Conservation (phyloP, 768 basidiomycete species). For the Cystofilobasidium capitatum region DNA sequence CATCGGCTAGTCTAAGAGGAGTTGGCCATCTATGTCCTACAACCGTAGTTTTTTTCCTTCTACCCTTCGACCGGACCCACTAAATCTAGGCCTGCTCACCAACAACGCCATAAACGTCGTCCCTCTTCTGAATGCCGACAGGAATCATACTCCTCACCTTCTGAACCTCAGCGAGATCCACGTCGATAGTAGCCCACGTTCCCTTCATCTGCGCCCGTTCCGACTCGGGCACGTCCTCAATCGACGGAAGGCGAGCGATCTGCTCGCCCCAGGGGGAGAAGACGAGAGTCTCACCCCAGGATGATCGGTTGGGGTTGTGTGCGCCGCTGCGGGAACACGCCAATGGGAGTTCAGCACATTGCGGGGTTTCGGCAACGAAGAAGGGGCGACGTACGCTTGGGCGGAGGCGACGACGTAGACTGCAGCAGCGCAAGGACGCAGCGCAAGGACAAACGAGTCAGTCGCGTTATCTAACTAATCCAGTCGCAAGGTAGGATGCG, state of each 20-base stretch:
- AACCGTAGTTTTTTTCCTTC: background rate
- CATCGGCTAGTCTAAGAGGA: too few species aligned
- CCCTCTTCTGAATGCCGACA: constrained; percentile 33
- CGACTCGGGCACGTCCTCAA: constrained; percentile 32
- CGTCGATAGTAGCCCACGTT: constrained; percentile 32
- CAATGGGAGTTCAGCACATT: background rate
- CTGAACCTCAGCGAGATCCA: constrained; percentile 30
- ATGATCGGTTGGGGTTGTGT: constrained; percentile 31
- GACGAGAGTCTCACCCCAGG: constrained; percentile 36
- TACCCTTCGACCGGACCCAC: too few species aligned
- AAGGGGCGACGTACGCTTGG: constrained; percentile 27
- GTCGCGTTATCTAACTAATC: background rate
- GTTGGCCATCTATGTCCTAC: too few species aligned
- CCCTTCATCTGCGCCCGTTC: constrained; percentile 25
- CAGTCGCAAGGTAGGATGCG: background rate
- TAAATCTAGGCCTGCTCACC: constrained; percentile 25
- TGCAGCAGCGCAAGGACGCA: background rate
- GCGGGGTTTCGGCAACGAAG: background rate
- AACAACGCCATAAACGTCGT: constrained; percentile 32
- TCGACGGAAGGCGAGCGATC: constrained; percentile 32
- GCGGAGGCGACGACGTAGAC: constrained; percentile 35
- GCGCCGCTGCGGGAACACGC: constrained; percentile 26
- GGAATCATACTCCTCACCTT: constrained; percentile 34
- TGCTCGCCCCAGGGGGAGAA: constrained; percentile 36
- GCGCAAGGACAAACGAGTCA: background rate